phyloP scores from a whole-genome alignment of 1,284 basidiomycete species.

The Athelia psychrophila region DNA sequence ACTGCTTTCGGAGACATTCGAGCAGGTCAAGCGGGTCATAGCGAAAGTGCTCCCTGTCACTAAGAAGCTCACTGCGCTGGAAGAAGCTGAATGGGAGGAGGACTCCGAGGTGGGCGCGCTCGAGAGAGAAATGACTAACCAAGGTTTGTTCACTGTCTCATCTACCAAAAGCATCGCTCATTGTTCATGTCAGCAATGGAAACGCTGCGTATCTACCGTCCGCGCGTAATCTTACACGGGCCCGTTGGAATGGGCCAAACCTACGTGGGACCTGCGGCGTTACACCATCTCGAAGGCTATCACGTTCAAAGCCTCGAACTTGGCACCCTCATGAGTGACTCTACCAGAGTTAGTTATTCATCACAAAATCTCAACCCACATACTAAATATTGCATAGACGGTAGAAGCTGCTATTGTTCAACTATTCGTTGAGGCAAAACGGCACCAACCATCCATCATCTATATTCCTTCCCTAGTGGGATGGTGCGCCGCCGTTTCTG shows the following conservation, averaged over 20 bases:
- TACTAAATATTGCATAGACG: conserved; percentile 51
- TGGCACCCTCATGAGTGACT: conserved; percentile 87
- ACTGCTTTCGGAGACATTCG: conserved; percentile 68
- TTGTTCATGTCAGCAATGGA: conserved; percentile 71
- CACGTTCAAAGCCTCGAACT: conserved; percentile 94
- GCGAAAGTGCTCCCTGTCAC: conserved; percentile 67
- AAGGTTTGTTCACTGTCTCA: conserved; percentile 52
- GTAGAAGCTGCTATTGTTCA: conserved; percentile 93
- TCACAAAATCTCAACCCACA: neutral
- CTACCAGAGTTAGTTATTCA: conserved; percentile 64
- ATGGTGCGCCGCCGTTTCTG: conserved; percentile 86
- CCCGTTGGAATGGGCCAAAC: conserved; percentile 86
- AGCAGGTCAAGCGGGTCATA: conserved; percentile 71
- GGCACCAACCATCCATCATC: conserved; percentile 94
- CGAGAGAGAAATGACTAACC: conserved; percentile 82
- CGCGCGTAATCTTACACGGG: conserved; percentile 86
- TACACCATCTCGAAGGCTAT: conserved; percentile 95
- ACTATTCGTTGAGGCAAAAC: conserved; percentile 96
- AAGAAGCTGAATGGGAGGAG: conserved; percentile 92
- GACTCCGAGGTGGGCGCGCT: conserved; percentile 68
- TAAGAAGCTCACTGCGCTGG: conserved; percentile 79
- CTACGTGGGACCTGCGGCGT: conserved; percentile 85
- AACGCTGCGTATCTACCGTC: conserved; percentile 87
- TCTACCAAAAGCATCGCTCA: conserved; percentile 9
- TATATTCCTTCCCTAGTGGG: conserved; percentile 90